These are phyloP conservation scores for Aspergillus brasiliensis DNA, from an alignment of 2,329 filamentous ascomycete species.

Conservation along the genomic window DNA sequence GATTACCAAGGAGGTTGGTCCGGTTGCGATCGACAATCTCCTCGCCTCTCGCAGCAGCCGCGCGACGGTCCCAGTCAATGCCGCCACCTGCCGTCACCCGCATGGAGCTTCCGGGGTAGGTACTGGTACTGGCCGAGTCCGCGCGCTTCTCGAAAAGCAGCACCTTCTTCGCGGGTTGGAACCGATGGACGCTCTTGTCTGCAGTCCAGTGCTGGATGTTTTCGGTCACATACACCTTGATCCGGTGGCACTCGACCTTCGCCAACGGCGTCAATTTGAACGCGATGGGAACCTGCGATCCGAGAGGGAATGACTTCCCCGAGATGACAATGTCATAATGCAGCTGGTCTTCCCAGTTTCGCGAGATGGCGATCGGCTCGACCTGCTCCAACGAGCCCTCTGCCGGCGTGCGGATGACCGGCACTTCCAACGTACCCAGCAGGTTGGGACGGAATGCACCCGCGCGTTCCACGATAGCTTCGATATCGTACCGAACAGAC, in stretches of 20 bases:
- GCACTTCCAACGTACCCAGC: constrained; percentile 77
- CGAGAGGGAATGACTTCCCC: constrained; percentile 90
- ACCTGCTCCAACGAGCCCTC: constrained; percentile 87
- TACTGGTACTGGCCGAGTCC: constrained; percentile 71
- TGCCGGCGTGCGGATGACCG: constrained; percentile 79
- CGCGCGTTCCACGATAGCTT: constrained; percentile 80
- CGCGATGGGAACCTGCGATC: constrained; percentile 83
- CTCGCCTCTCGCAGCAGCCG: constrained; percentile 58
- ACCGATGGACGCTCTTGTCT: constrained; percentile 79
- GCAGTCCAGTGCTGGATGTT: constrained; percentile 89
- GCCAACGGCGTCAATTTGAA: constrained; percentile 91
- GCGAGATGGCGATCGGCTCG: constrained; percentile 89
- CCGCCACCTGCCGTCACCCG: constrained; percentile 79
- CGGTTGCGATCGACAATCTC: constrained; percentile 56
- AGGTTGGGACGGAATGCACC: constrained; percentile 90
- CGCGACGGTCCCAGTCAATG: constrained; percentile 64
- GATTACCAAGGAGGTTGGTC: constrained; percentile 76
- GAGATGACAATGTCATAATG: constrained; percentile 97
- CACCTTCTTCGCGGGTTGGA: constrained; percentile 82
- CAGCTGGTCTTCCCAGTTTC: constrained; percentile 92
- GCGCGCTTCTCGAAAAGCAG: constrained; percentile 85
- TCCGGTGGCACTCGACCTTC: constrained; percentile 89
- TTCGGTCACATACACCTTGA: constrained; percentile 89
- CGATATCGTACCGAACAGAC: constrained; percentile 83
- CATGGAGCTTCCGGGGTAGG: constrained; percentile 75